Base-by-base conservation (phyloP, 768 basidiomycete species). In the Dentipellis sp. region DNA sequence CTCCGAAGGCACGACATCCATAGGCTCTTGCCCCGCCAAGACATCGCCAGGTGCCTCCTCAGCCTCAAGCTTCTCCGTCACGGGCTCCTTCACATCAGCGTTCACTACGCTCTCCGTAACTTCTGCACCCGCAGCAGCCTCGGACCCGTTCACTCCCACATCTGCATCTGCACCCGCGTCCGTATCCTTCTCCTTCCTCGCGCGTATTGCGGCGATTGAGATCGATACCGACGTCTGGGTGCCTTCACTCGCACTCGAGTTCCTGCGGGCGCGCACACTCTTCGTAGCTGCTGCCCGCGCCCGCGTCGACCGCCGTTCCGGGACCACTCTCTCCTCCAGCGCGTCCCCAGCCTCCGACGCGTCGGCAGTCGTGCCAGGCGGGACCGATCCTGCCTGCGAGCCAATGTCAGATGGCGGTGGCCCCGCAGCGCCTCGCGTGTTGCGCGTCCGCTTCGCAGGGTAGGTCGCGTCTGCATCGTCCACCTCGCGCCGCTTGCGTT, bases 381-480 rank as follows among this genome's bases (percentile, higher is more conserved):
- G 38, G 1, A 57, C 61, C 36, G 57, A 58, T 12, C 59, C 48
- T 7, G 55, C 47, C 7, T 50, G 59, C 37, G 61, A 62, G 34
- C 52, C 61, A 29, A 39, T 56, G 3, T 60, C 59, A 11, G 59
- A 59, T 9, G 42, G 21, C 34, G 56, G 53, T 16, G 47, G 42
- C 21, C 55, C 50, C 10, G 39, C 23, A 17, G 56, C 59, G 7
- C 54, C 59, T 5, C 59, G 59, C 52, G 49, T 54, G 5, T 51
- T 59, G 34, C 61, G 61, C 16, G 61, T 62, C 22, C 61, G 61
- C 54, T 62, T 62, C 10, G 61, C 61, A 19, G 61, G 61, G 48
- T 60, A 62, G 14, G 61, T 62, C 21, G 53, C 61, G 47, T 62
- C 61, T 23, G 54, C 59, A 5, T 62, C 61, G 53, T 62, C 61